phyloP scores from a whole-genome alignment of 2,329 filamentous ascomycete genomes.

The Fusarium ambrosium region DNA sequence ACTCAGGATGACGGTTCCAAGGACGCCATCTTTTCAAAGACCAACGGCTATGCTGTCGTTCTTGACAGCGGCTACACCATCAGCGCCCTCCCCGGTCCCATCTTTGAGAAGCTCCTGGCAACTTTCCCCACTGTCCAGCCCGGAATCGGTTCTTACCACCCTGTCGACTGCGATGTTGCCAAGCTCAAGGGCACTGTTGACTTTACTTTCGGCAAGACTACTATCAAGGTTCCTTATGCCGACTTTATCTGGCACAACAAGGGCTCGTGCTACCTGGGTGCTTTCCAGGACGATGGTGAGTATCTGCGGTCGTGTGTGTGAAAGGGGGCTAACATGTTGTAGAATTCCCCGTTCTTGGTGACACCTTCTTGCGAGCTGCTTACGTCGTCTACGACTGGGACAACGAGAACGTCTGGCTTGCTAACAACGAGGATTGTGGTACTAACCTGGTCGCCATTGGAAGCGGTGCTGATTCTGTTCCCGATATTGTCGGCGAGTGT shows the following conservation, averaged over 20 bases:
- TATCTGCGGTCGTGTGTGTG: neutral
- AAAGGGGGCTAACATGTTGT: neutral
- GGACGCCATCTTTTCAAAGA: slow-evolving; percentile 59
- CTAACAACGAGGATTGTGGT: slow-evolving; percentile 56
- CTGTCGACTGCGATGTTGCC: slow-evolving; percentile 60
- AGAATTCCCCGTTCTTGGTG: slow-evolving; percentile 57
- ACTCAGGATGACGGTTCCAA: slow-evolving; percentile 53
- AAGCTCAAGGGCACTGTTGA: slow-evolving; percentile 58
- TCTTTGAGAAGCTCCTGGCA: slow-evolving; percentile 62
- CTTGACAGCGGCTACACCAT: slow-evolving; percentile 78
- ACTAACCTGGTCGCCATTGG: slow-evolving; percentile 54
- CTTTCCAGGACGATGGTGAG: slow-evolving; percentile 54
- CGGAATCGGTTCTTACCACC: slow-evolving; percentile 57
- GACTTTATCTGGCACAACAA: slow-evolving; percentile 61
- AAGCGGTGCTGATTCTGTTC: slow-evolving; percentile 55
- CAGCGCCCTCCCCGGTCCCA: slow-evolving; percentile 72
- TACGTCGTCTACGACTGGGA: slow-evolving; percentile 61
- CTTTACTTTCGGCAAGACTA: slow-evolving; percentile 62
- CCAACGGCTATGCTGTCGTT: slow-evolving; percentile 61
- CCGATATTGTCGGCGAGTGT: slow-evolving; percentile 50
- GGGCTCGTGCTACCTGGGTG: slow-evolving; percentile 59
- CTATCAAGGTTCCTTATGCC: slow-evolving; percentile 59
- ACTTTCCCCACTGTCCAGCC: slow-evolving; percentile 61
- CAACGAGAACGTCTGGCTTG: slow-evolving; percentile 55
- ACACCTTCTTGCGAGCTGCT: slow-evolving; percentile 60